Evolutionary conservation across 2,329 filamentous ascomycete species (phyloP).

Genomic region (Coleophoma crateriformis): DNA sequence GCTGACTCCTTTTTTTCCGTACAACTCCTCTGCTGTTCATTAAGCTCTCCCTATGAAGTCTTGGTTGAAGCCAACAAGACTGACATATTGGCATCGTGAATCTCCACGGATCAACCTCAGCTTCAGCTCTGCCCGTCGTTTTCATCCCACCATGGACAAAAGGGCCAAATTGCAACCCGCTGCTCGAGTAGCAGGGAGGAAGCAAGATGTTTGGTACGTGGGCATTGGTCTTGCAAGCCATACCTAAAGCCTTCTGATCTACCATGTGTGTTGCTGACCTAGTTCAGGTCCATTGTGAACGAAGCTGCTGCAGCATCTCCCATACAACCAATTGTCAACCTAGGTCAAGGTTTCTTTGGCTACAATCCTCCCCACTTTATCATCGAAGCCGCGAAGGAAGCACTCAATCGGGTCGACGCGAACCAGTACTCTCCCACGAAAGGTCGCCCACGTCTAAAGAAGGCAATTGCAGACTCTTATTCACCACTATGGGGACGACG

Average conservation of each 20-base stretch:
- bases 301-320: slow-evolving; percentile 59
- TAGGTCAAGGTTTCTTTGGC: slow-evolving; percentile 72
- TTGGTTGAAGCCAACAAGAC: neutral
- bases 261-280: neutral
- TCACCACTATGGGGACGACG: slow-evolving; percentile 79
- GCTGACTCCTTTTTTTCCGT: too few species aligned
- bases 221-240: neutral
- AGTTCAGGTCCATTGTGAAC: slow-evolving; percentile 53
- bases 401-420: slow-evolving; percentile 87
- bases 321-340: slow-evolving; percentile 58
- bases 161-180: slow-evolving; percentile 41
- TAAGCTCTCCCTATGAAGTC: neutral
- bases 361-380: slow-evolving; percentile 94
- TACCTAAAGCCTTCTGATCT: neutral
- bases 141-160: slow-evolving; percentile 20
- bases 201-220: slow-evolving; percentile 52
- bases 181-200: slow-evolving; percentile 44
- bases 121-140: slow-evolving; percentile 10
- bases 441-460: slow-evolving; percentile 83
- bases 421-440: slow-evolving; percentile 98
- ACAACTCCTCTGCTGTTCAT: too few species aligned
- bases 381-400: slow-evolving; percentile 82
- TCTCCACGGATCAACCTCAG: neutral
- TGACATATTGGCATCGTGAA: neutral
- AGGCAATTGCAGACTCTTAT: slow-evolving; percentile 91